Evolutionary conservation across 768 basidiomycete genomes (phyloP).

Genomic region (Astraeus odoratus): DNA sequence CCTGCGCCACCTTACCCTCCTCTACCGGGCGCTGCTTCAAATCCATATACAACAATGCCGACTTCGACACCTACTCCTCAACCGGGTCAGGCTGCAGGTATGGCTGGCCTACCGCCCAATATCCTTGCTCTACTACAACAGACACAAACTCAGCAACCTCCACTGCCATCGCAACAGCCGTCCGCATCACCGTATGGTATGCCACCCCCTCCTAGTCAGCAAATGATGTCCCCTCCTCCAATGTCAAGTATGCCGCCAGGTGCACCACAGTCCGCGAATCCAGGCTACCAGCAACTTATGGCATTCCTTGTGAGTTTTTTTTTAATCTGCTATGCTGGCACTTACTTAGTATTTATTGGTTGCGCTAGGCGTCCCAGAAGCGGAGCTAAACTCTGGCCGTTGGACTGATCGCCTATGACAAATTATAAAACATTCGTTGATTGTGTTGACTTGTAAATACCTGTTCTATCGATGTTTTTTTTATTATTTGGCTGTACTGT

Average conservation of each 20-base stretch:
- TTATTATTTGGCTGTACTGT: neutral
- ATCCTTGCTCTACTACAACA: constrained; percentile 64
- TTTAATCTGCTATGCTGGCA: neutral
- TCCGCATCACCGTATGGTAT: constrained; percentile 29
- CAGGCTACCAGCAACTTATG: constrained; percentile 60
- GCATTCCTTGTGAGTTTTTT: constrained; percentile 51
- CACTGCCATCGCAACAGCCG: constrained; percentile 25
- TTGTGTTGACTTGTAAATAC: constrained; percentile 7
- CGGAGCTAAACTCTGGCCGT: constrained; percentile 12
- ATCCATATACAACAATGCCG: constrained; percentile 25
- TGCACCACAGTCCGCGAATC: constrained; percentile 34
- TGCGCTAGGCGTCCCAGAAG: constrained; percentile 22
- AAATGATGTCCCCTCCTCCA: constrained; percentile 36
- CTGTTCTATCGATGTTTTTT: neutral
- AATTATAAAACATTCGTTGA: neutral
- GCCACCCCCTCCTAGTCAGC: constrained; percentile 34
- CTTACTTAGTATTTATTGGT: neutral
- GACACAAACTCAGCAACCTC: constrained; percentile 31
- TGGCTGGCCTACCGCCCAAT: constrained; percentile 52
- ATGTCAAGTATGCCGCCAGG: constrained; percentile 35
- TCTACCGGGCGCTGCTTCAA: constrained; percentile 14
- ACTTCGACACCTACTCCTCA: constrained; percentile 24
- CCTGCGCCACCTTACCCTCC: constrained; percentile 16
- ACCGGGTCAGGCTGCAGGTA: constrained; percentile 28
- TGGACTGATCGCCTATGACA: neutral